Evolutionary conservation across 305 asterid genomes (phyloP).

Genomic region (Fraxinus angustifolia): DNA sequence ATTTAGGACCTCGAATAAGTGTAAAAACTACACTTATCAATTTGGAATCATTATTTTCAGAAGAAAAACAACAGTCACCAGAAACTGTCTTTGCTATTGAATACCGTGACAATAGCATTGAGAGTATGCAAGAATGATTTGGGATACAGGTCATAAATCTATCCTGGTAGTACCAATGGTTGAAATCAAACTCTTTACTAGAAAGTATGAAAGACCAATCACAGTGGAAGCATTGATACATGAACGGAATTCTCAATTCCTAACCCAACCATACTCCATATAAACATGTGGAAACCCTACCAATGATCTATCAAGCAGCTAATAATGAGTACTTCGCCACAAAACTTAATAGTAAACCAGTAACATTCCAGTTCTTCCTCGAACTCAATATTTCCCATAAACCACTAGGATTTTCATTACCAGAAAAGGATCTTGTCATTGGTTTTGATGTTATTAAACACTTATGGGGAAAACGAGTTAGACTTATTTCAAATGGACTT

Average conservation of each 20-base stretch:
- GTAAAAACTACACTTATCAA: too few species aligned
- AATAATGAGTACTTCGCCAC: neutral
- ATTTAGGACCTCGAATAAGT: too few species aligned
- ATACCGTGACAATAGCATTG: too few species aligned
- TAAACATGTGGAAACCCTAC: too few species aligned
- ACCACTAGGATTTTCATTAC: neutral
- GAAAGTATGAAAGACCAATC: neutral
- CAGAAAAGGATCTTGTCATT: neutral
- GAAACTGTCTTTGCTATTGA: neutral
- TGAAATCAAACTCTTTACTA: neutral
- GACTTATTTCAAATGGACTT: neutral
- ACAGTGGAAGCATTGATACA: too few species aligned
- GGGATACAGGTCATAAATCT: neutral
- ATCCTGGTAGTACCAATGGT: neutral
- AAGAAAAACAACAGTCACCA: neutral
- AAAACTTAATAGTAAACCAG: neutral
- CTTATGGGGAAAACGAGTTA: neutral
- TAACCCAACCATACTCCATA: too few species aligned
- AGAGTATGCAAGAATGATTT: neutral
- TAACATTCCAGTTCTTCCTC: neutral
- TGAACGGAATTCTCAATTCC: too few species aligned
- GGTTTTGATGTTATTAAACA: neutral
- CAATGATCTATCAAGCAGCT: too few species aligned
- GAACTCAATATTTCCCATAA: neutral
- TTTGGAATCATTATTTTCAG: neutral